A percentile compares a stretch with the other conserved stretches of the same genome.
Evolutionary conservation across 306 rosid genomes (phyloP).

Genomic region (Glycyrrhiza uralensis): DNA sequence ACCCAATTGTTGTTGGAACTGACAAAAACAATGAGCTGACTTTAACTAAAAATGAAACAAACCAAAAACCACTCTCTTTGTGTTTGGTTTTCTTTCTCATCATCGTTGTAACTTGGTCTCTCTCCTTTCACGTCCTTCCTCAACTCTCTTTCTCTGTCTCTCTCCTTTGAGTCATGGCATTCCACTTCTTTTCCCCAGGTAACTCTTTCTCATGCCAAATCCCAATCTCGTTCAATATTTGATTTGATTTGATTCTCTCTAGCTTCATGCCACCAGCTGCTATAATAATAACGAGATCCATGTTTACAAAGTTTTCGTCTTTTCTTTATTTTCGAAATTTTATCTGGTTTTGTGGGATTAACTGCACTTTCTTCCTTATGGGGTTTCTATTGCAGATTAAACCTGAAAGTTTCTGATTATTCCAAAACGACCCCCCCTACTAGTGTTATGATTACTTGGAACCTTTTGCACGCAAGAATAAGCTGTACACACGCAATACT

Average conservation of each 20-base stretch:
- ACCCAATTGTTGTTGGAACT: constrained; percentile 16
- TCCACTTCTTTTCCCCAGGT: constrained; percentile 39
- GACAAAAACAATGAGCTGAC: constrained; percentile 27
- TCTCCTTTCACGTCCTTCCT: too few relatives aligned
- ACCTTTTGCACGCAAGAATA: constrained; percentile 50
- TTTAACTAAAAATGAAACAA: constrained; percentile 27
- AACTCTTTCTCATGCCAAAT: not conserved
- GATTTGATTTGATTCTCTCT: constrained; percentile 16
- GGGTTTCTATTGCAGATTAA: constrained; percentile 53
- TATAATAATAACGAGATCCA: constrained; percentile 36
- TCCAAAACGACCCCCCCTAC: constrained; percentile 44
- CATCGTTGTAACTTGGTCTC: constrained; percentile 35
- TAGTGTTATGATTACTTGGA: constrained; percentile 45
- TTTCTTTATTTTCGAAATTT: constrained; percentile 20
- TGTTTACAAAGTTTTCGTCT: constrained; percentile 16
- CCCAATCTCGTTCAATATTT: not conserved
- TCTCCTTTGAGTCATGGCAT: constrained; percentile 26
- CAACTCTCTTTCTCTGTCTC: constrained; percentile 25
- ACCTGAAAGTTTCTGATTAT: constrained; percentile 29
- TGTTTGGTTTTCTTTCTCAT: constrained; percentile 35
- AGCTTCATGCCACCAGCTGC: not conserved
- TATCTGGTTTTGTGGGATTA: not conserved
- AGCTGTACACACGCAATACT: constrained; percentile 36
- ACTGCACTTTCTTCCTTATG: constrained; percentile 24
- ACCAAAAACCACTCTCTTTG: constrained; percentile 37